A percentile compares a stretch with the other conserved stretches of the same genome.
These are phyloP conservation scores for Akanthomyces muscarius DNA, from an alignment of 2,329 filamentous ascomycete species.

Conservation along the genomic window DNA sequence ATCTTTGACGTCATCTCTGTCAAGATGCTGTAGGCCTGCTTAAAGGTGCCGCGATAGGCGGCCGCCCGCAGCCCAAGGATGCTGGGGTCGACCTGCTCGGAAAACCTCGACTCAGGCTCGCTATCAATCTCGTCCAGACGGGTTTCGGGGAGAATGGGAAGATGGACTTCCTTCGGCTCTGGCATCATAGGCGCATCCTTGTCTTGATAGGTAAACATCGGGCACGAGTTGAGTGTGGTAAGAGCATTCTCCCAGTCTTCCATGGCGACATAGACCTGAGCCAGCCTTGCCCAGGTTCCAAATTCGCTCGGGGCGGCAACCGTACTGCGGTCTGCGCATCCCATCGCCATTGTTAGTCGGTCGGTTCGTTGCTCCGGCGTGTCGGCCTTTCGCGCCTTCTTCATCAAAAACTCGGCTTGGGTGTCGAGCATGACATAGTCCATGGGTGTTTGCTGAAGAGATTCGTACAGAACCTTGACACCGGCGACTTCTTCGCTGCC, in stretches of 20 bases:
- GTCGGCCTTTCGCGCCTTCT: slow-evolving; percentile 63
- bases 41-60: slow-evolving; percentile 89
- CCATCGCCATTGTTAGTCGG: slow-evolving; percentile 79
- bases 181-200: slow-evolving; percentile 95
- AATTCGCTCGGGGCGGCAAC: slow-evolving; percentile 96
- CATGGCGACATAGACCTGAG: slow-evolving; percentile 87
- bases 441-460: slow-evolving; percentile 89
- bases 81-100: slow-evolving; percentile 83
- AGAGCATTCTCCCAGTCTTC: slow-evolving; percentile 97
- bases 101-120: slow-evolving; percentile 73
- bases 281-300: slow-evolving; percentile 89
- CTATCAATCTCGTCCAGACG: slow-evolving; percentile 95
- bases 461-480: slow-evolving; percentile 80
- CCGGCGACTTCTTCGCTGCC: slow-evolving; percentile 97
- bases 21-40: slow-evolving; percentile 88
- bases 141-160: slow-evolving; percentile 84
- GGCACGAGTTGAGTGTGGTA: slow-evolving; percentile 93
- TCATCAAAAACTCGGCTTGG: slow-evolving; percentile 86
- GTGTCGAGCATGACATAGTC: slow-evolving; percentile 95
- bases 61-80: slow-evolving; percentile 82
- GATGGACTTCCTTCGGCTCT: slow-evolving; percentile 79
- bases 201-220: slow-evolving; percentile 99
- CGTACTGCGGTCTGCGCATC: slow-evolving; percentile 90
- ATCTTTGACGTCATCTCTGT: slow-evolving; percentile 96
- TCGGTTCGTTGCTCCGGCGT: slow-evolving; percentile 55